phyloP scores from a whole-genome alignment of 257 asterid genomes.

The Buddleja alternifolia region DNA sequence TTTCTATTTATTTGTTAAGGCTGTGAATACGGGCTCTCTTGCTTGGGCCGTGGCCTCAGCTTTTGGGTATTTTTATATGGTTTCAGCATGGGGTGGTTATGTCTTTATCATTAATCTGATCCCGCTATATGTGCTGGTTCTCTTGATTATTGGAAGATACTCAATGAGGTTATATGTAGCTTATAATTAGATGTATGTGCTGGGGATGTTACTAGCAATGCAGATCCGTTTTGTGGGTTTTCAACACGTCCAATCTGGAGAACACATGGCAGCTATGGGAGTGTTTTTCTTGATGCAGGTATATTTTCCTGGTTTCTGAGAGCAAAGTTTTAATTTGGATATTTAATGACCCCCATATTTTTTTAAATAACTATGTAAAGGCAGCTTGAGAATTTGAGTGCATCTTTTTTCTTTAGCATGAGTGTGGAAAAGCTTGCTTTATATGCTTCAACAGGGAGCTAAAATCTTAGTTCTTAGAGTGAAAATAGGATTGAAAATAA shows the following conservation, averaged over 20 bases:
- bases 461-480: background rate
- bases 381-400: conserved; percentile 6
- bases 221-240: conserved; percentile 98
- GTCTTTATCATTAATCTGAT: conserved; percentile 93
- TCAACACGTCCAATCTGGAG: conserved; percentile 99
- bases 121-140: conserved; percentile 91
- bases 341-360: conserved; percentile 3
- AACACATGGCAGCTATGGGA: conserved; percentile 99
- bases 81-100: conserved; percentile 99
- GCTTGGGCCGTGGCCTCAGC: conserved; percentile 98
- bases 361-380: background rate
- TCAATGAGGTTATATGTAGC: conserved; percentile 98
- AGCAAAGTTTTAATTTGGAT: conserved; percentile 3
- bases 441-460: conserved; percentile 1
- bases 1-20: conserved; percentile 95
- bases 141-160: conserved; percentile 88
- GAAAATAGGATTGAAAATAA: conserved; percentile 1
- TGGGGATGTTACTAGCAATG: conserved; percentile 97
- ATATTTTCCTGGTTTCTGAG: conserved; percentile 6
- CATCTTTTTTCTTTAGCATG: conserved; percentile 9
- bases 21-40: conserved; percentile 98
- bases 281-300: conserved; percentile 99
- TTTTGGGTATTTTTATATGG: conserved; percentile 96
- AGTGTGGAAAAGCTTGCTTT: background rate
- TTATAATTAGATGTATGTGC: conserved; percentile 87